Evolutionary conservation across 768 basidiomycete species (phyloP).

Genomic region (Psilocybe cubensis): DNA sequence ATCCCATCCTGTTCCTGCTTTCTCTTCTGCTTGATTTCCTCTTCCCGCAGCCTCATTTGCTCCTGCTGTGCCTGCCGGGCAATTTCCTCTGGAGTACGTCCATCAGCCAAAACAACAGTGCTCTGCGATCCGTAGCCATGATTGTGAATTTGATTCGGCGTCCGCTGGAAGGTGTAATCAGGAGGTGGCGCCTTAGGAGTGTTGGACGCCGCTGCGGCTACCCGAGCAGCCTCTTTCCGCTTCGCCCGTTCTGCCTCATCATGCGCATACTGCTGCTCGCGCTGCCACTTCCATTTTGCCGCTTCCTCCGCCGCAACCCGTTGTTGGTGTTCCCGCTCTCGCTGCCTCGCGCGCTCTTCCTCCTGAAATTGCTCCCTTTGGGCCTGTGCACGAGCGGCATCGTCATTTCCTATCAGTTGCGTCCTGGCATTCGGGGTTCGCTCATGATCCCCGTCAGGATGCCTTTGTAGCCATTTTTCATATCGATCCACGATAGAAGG

Average conservation of each 20-base stretch:
- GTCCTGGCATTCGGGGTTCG: constrained; percentile 29
- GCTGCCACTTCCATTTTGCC: constrained; percentile 39
- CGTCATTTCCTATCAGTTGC: constrained; percentile 25
- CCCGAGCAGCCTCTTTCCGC: constrained; percentile 26
- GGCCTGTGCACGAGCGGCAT: constrained; percentile 17
- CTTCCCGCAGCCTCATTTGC: constrained; percentile 47
- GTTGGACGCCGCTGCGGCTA: constrained; percentile 20
- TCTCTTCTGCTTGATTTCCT: constrained; percentile 50
- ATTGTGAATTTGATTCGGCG: constrained; percentile 27
- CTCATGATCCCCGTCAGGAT: constrained; percentile 40
- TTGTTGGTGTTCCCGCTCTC: constrained; percentile 23
- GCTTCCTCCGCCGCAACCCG: constrained; percentile 38
- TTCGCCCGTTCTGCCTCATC: constrained; percentile 38
- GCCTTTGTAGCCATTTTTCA: constrained; percentile 57
- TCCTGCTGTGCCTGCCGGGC: constrained; percentile 38
- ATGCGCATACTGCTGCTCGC: constrained; percentile 29
- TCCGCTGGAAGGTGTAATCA: constrained; percentile 34
- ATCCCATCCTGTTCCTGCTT: constrained; percentile 62
- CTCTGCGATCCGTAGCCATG: constrained; percentile 29
- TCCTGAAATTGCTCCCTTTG: constrained; percentile 18
- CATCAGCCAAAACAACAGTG: constrained; percentile 30
- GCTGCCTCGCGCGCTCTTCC: constrained; percentile 32
- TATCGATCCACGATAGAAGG: constrained; percentile 63
- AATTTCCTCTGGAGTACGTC: constrained; percentile 20
- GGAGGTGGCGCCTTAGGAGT: constrained; percentile 14